Base-by-base conservation (phyloP, 495 filamentous ascomycete genomes). In the Hypoxylon intermedium region DNA sequence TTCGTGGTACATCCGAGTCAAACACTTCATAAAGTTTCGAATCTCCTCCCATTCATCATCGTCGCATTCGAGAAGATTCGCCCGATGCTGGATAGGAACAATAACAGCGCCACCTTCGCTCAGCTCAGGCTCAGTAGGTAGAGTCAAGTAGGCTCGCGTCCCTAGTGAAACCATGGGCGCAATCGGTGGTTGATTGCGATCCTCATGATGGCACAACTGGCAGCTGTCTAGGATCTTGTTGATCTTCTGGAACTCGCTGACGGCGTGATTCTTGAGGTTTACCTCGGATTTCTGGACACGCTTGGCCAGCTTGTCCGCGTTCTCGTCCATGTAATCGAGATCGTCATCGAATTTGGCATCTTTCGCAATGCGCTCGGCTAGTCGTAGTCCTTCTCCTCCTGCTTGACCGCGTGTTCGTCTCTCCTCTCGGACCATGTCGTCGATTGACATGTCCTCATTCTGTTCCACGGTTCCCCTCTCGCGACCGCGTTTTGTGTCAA, bases 41-140 rank as follows among this genome's bases (percentile, higher is more conserved):
- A 98, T 90, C 70, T 98, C 94, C 65, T 98, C 94, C 94, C 95
- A 98, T 72, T 98, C 94, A 67, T 98, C 95, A 69, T 98, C 95
- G 69, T 98, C 95, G 69, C 95, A 98, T 74, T 97, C 94, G 18
- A 98, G 79, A 9, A 98, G 84, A 70, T 98, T 98, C 24, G 82
- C 85, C 37, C 87, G 87, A 71, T 98, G 94, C 71, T 90, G 87
- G 43, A 95, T 89, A 18, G 94, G 94, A 7, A 93, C 88, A 63
- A 98, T 96, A 28, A 91, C 84, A 9, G 92, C 90, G 28, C 92
- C 88, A 23, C 91, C 89, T 30, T 88, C 83, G 46, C 82, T 90
- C 53, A 98, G 79, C 63, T 98, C 95, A 0, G 94, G 94, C 63
- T 92, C 83, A 0, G 94, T 93, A 6, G 95, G 91, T 4, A 98